Conservation (phyloP, 768 basidiomycete species). For the Boletus rubroflammeus region DNA sequence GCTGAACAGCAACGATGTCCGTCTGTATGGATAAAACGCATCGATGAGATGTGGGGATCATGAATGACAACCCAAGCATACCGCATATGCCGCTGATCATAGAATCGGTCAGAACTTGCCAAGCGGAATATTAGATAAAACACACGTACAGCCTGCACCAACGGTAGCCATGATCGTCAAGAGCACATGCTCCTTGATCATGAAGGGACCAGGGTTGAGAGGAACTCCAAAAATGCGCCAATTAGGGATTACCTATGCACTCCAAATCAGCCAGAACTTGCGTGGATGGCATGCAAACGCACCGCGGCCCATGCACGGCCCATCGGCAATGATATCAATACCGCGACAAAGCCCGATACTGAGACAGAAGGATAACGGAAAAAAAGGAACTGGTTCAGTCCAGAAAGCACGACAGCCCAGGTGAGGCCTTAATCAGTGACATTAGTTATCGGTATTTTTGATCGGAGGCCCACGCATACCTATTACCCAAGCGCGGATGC, state of each 20-base stretch:
- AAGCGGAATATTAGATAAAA: not conserved
- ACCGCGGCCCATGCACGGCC: conserved; percentile 60
- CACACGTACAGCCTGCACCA: conserved; percentile 28
- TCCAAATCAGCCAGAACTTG: not conserved
- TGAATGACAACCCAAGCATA: conserved; percentile 3
- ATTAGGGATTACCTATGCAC: conserved; percentile 43
- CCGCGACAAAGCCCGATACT: conserved; percentile 54
- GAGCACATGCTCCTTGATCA: conserved; percentile 69
- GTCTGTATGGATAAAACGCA: conserved; percentile 33
- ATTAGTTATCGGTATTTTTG: not conserved
- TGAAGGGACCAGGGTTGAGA: conserved; percentile 72
- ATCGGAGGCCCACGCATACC: conserved; percentile 27
- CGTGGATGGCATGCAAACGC: not conserved
- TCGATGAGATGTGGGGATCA: not conserved
- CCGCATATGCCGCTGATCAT: conserved; percentile 45
- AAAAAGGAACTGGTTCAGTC: conserved; percentile 78
- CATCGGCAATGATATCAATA: conserved; percentile 65
- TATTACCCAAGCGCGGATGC: conserved; percentile 58
- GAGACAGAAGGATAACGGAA: conserved; percentile 56
- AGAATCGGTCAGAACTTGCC: not conserved
- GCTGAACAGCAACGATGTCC: conserved; percentile 71
- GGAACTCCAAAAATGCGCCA: conserved; percentile 54
- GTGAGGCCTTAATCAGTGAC: conserved; percentile 24
- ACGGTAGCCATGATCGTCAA: conserved; percentile 66
- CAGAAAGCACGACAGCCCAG: conserved; percentile 60